Evolutionary conservation across 768 basidiomycete genomes (phyloP), one percentile per base, ranked within the genome.

Genomic region (Auriscalpium microsporum): DNA sequence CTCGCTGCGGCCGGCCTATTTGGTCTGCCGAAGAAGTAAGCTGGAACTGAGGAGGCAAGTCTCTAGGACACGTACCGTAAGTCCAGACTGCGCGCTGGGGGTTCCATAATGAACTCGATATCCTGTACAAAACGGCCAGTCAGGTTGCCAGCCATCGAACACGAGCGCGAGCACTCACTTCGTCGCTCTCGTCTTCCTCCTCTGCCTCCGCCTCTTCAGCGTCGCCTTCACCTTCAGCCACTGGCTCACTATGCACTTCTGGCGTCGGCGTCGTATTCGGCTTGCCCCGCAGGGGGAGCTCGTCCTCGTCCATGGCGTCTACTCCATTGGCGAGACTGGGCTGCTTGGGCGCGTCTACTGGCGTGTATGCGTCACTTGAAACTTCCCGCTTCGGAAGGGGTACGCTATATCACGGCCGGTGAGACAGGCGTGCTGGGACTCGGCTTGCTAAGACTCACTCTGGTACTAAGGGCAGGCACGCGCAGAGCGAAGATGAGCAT

Each of bases 81-180:
- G 71, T 92, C 89, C 17, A 88, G 71, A 5, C 84, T 86, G 54
- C 83, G 84, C 16, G 81, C 69, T 9, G 83, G 74, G 2, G 83
- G 83, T 63, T 95, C 90, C 82, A 91, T 86, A 53, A 95, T 92
- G 61, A 95, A 88, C 73, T 95, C 93, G 59, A 95, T 77, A 67
- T 95, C 85, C 86, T 91, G 61, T 11, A 46, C 37, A 10, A 28
- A 21, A 21, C 38, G 35, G 1, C 28, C 5, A 28, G 28, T 28
- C 28, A 28, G 28, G 28, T 28, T 28, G 23, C 14, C n/a, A 35
- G 42, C 49, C 35, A 11, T 33, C 46, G 9, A 2, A n/a, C 36
- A 14, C 28, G 40, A 33, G 8, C 19, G 47, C 54, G 59, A 83
- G 84, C 58, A 78, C 78, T 6, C 42, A 69, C 73, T 49, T 70